A percentile compares a stretch with the other conserved stretches of the same genome.
These are phyloP conservation scores for Elymus sibiricus DNA, from an alignment of 176 grass and related monocot genomes.

Conservation along the genomic window DNA sequence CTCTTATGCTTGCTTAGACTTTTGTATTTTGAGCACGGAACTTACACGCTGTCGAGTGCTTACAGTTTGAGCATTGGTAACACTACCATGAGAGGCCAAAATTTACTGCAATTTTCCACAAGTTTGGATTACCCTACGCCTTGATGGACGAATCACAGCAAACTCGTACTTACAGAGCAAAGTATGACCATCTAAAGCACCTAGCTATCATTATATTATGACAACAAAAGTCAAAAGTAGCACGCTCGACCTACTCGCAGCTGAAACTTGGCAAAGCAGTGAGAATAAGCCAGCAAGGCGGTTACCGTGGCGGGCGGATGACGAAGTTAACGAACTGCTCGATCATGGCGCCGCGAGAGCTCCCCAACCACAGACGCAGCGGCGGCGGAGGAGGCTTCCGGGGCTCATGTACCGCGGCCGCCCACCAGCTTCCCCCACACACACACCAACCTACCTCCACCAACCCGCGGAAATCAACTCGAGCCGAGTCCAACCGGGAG, in stretches of 20 bases:
- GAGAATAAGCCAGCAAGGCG: not conserved
- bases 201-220: not conserved
- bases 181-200: not conserved
- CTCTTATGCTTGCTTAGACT: not conserved
- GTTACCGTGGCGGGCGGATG: slow-evolving; percentile 94
- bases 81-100: not conserved
- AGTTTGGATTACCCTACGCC: not conserved
- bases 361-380: slow-evolving; percentile 11
- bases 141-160: not conserved
- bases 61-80: not conserved
- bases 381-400: not conserved
- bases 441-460: not conserved
- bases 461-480: slow-evolving; percentile 18
- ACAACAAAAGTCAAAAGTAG: not conserved
- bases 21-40: not conserved
- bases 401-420: slow-evolving; percentile 26
- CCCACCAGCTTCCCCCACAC: not conserved
- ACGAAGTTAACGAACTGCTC: slow-evolving; percentile 99
- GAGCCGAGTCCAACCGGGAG: not conserved
- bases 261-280: not conserved
- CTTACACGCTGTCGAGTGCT: not conserved
- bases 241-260: not conserved
- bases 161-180: not conserved
- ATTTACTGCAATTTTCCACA: not conserved
- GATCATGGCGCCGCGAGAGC: slow-evolving; percentile 60